A percentile compares a stretch with the other conserved stretches of the same genome.
These are phyloP conservation scores for Geranium incanum DNA, from an alignment of 441 rosid genomes.

Conservation along the genomic window DNA sequence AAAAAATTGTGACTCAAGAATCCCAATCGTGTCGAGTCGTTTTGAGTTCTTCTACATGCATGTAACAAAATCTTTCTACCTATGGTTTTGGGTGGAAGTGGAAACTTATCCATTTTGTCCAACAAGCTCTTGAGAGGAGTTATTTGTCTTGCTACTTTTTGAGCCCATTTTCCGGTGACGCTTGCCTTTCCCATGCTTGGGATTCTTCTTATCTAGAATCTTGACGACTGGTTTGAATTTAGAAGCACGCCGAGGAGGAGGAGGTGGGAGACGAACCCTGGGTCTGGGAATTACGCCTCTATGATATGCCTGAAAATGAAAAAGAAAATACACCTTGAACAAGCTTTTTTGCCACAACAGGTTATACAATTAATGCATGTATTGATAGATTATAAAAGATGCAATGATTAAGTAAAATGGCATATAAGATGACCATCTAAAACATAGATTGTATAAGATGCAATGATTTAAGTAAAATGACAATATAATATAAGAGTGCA, in stretches of 20 bases:
- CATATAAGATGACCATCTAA: neutral
- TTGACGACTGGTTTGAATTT: conserved; percentile 16
- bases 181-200: conserved; percentile 44
- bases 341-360: neutral
- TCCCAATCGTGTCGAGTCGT: neutral
- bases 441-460: neutral
- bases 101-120: neutral
- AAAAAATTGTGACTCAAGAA: neutral
- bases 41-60: neutral
- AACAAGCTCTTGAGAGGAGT: neutral
- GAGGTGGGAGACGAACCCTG: neutral
- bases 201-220: conserved; percentile 30
- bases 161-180: conserved; percentile 52
- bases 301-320: conserved; percentile 52
- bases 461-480: too few relatives aligned
- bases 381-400: neutral
- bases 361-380: neutral
- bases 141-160: conserved; percentile 26
- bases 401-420: too few relatives aligned
- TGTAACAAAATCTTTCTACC: neutral
- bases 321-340: neutral
- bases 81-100: neutral
- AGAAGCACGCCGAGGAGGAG: neutral
- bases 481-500: too few relatives aligned
- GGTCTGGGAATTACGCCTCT: conserved; percentile 38